phyloP scores from a whole-genome alignment of 192 early-diverging fungal species.

The Piromyces sp. region DNA sequence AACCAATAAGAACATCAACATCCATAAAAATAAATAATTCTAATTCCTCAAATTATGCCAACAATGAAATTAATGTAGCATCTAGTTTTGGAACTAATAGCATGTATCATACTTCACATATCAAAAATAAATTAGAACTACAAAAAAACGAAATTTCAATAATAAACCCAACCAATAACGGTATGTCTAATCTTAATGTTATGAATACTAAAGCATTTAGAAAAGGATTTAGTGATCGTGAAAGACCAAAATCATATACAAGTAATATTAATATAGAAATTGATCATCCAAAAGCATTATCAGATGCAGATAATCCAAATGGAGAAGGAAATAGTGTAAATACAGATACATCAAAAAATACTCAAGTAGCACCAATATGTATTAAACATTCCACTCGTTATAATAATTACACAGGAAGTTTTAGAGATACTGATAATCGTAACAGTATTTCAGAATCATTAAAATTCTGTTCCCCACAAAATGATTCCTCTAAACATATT shows the following conservation, averaged over 20 bases:
- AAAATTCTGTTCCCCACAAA: conserved; percentile 1
- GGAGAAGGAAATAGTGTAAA: not conserved
- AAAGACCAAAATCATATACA: not conserved
- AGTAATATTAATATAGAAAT: not conserved
- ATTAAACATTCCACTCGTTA: not conserved
- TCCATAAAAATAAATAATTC: not conserved
- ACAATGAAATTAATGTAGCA: not conserved
- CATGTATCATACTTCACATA: not conserved
- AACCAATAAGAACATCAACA: not conserved
- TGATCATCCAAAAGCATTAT: not conserved
- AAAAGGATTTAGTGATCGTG: not conserved
- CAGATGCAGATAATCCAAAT: not conserved
- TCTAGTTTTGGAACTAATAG: not conserved
- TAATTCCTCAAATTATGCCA: not conserved
- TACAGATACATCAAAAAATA: not conserved
- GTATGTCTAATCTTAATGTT: not conserved
- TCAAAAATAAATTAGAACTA: not conserved
- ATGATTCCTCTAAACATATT: not conserved
- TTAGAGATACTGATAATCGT: conserved; percentile 4
- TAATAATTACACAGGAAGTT: not conserved
- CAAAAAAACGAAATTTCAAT: not conserved
- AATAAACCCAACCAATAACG: not conserved
- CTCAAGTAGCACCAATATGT: not conserved
- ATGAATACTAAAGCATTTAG: not conserved
- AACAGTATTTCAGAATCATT: conserved; percentile 4